Evolutionary conservation across 2,329 filamentous ascomycete species (phyloP).

Genomic region (Huntiella abstrusa): DNA sequence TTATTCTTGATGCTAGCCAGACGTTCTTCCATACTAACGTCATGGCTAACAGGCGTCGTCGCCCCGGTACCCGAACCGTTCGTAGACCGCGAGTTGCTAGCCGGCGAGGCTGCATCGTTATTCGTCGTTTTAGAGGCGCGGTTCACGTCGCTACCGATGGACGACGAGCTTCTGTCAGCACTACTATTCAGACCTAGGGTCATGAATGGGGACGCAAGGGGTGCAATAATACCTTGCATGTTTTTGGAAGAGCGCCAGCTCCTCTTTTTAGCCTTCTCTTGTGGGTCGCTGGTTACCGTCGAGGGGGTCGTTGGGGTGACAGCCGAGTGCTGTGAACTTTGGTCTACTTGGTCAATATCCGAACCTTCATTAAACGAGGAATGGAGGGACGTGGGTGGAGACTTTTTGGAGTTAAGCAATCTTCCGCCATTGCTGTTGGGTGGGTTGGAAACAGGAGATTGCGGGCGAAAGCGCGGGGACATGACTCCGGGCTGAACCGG

Average conservation of each 20-base stretch:
- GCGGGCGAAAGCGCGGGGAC: too few relatives aligned
- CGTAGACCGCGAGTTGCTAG: constrained; percentile 14
- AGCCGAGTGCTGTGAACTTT: constrained; percentile 17
- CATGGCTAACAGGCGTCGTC: background rate
- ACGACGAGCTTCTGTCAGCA: constrained; percentile 48
- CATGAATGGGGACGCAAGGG: constrained; percentile 18
- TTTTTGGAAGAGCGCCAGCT: constrained; percentile 54
- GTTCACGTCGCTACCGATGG: constrained; percentile 42
- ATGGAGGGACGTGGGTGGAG: constrained; percentile 58
- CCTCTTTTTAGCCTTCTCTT: constrained; percentile 50
- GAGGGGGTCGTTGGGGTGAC: constrained; percentile 15
- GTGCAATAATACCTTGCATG: constrained; percentile 22
- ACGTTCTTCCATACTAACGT: constrained; percentile 17
- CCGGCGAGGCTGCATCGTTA: too few relatives aligned
- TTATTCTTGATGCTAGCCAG: constrained; percentile 42
- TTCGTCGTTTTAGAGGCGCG: constrained; percentile 28
- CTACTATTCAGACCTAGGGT: constrained; percentile 41
- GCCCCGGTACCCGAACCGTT: constrained; percentile 30
- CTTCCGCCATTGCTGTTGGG: constrained; percentile 11
- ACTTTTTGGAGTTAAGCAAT: constrained; percentile 43
- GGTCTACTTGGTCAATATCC: constrained; percentile 56
- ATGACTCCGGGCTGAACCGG: too few relatives aligned
- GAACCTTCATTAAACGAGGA: constrained; percentile 67
- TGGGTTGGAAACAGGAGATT: background rate
- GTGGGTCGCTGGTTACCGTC: constrained; percentile 19